Conservation (phyloP, 2,329 filamentous ascomycete genomes). For the Mollisia scopiformis region DNA sequence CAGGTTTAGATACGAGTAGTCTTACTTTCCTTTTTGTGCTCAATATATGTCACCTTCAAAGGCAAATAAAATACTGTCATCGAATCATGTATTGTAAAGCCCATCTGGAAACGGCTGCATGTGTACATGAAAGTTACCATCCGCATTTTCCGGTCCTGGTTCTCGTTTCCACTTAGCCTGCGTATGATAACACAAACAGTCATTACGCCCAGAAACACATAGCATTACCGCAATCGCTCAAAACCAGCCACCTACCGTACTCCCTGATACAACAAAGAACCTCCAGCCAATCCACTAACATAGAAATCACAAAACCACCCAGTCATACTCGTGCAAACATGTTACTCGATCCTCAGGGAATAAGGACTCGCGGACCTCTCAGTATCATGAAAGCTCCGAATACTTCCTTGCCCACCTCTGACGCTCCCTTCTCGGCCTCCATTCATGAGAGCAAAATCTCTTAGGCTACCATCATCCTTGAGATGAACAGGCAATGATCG, state of each 20-base stretch:
- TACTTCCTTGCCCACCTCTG: conserved; percentile 10
- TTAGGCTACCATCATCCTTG: conserved; percentile 26
- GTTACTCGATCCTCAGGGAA: conserved; percentile 24
- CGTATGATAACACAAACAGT: background rate
- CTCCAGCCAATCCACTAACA: background rate
- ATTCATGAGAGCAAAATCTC: conserved; percentile 30
- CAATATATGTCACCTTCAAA: no score
- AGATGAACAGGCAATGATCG: conserved; percentile 14
- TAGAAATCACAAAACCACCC: background rate
- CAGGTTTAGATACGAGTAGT: no score
- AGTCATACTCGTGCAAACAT: background rate
- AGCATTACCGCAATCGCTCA: background rate
- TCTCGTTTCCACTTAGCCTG: background rate
- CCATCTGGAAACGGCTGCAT: background rate
- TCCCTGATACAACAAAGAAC: background rate
- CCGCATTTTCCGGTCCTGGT: background rate
- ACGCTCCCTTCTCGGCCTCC: conserved; percentile 17
- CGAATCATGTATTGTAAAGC: background rate
- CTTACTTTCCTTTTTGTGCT: no score
- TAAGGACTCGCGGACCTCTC: conserved; percentile 29
- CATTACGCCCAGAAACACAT: background rate
- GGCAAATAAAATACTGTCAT: background rate
- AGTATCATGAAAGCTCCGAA: conserved; percentile 20
- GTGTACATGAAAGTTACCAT: background rate
- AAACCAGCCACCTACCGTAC: background rate